Evolutionary conservation across 2,329 filamentous ascomycete genomes (phyloP), one percentile per base, ranked within the genome.

Genomic region (Knoxdaviesia capensis): DNA sequence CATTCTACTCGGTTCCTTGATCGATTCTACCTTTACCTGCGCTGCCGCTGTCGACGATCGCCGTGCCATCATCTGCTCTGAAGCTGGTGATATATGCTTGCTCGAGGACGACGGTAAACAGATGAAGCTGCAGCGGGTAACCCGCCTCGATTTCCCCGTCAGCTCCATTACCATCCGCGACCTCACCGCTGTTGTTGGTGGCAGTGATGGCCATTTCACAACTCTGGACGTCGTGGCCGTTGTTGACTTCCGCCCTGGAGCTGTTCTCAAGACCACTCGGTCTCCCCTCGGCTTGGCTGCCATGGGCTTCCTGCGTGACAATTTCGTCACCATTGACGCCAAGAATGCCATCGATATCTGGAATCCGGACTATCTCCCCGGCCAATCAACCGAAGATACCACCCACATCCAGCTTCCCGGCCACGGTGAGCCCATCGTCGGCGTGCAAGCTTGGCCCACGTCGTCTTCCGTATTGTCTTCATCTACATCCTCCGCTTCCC

Each of bases 51-150:
- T 94, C 33, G 77, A 80, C 34, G 74, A 82, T 34, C 71, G 69
- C 36, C 80, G 77, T 51, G 80, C 86, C 11, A 71, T 96, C 36
- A 65, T 96, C 36, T 90, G 85, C 59, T 83, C 88, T 4, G 87
- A 94, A 53, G 73, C 75, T 45, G 90, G 90, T 31, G 80, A 92
- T 52, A 66, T 98, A n/a, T 96, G 88, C 57, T 64, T 93, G 31
- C 65, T 94, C 32, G 81, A 94, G 47, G 82, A 93, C 49, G 71
- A 69, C 32, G 75, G 72, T 41, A 77, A 77, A 47, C 72, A 76
- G 47, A 80, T 81, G 57, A 82, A 75, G 49, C 63, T 94, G 39
- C 64, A 68, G 37, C 74, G 76, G 44, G 65, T 85, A 33, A 67
- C 76, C 34, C 69, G 74, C 38, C 64, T 80, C 33, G 75, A 71